A percentile compares a stretch with the other conserved stretches of the same genome.
These are phyloP conservation scores for Trichoderma gracile DNA, from an alignment of 2,329 filamentous ascomycete genomes.

Conservation along the genomic window DNA sequence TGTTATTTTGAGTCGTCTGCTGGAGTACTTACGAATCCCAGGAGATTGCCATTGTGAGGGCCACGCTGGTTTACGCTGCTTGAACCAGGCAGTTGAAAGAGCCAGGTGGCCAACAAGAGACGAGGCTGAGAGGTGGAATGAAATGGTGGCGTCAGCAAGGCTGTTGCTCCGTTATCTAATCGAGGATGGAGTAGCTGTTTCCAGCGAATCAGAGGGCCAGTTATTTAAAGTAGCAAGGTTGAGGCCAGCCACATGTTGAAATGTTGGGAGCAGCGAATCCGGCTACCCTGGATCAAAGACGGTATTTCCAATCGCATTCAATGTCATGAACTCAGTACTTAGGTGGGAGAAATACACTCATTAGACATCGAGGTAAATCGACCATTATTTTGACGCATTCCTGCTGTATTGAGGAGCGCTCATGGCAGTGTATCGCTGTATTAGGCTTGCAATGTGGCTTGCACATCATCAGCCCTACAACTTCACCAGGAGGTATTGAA, in stretches of 20 bases:
- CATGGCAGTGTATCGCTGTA: too few species aligned
- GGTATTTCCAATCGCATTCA: background rate
- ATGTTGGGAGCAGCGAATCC: too few species aligned
- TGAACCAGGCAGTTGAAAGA: slow-evolving; percentile 2
- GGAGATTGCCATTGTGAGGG: slow-evolving; percentile 25
- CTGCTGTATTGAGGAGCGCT: too few species aligned
- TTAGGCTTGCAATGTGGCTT: too few species aligned
- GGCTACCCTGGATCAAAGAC: background rate
- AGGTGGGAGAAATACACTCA: too few species aligned
- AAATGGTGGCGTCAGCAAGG: slow-evolving; percentile 18
- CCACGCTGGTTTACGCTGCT: background rate
- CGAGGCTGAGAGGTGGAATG: background rate
- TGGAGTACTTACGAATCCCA: slow-evolving; percentile 30
- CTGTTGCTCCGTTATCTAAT: slow-evolving; percentile 1
- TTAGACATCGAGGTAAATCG: too few species aligned
- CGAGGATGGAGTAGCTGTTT: background rate
- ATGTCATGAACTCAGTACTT: too few species aligned
- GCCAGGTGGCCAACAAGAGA: slow-evolving; percentile 17
- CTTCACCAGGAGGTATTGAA: too few species aligned
- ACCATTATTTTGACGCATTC: too few species aligned
- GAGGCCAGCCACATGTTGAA: background rate
- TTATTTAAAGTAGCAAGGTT: background rate
- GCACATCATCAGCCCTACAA: too few species aligned
- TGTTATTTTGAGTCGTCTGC: background rate
- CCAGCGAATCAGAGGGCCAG: background rate